phyloP scores from a whole-genome alignment of 371 early-diverging fungal species.

The Globomyces sp. region DNA sequence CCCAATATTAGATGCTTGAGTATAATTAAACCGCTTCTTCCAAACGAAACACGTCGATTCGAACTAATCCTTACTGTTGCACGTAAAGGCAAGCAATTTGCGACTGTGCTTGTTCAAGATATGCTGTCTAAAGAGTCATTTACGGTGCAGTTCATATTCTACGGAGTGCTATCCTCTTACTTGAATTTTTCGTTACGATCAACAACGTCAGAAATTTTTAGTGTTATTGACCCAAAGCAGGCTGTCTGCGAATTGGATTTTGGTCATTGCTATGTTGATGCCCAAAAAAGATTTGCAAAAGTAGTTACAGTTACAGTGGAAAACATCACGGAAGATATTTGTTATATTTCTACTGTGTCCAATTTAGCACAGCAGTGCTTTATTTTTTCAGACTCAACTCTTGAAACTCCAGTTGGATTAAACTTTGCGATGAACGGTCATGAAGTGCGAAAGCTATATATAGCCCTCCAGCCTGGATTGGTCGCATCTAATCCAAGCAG shows the following conservation, averaged over 20 bases:
- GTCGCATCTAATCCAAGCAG: slow-evolving; percentile 21
- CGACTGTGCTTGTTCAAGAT: slow-evolving; percentile 45
- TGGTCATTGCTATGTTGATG: slow-evolving; percentile 80
- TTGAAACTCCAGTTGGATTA: slow-evolving; percentile 45
- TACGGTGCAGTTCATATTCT: slow-evolving; percentile 53
- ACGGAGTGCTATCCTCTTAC: slow-evolving; percentile 60
- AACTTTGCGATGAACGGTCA: slow-evolving; percentile 7
- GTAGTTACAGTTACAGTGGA: slow-evolving; percentile 69
- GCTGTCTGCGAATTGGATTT: slow-evolving; percentile 61
- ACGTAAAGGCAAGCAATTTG: slow-evolving; percentile 55
- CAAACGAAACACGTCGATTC: slow-evolving; percentile 61
- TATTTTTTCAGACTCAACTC: slow-evolving; percentile 69
- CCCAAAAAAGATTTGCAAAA: slow-evolving; percentile 71
- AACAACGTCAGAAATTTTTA: slow-evolving; percentile 8
- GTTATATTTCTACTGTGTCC: slow-evolving; percentile 69
- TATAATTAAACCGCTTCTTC: slow-evolving; percentile 7
- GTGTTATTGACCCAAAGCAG: slow-evolving; percentile 19
- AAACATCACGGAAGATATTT: slow-evolving; percentile 65
- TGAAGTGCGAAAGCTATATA: slow-evolving; percentile 62
- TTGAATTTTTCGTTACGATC: slow-evolving; percentile 61
- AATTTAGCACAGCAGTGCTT: slow-evolving; percentile 80
- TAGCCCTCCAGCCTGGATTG: slow-evolving; percentile 76
- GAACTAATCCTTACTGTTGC: slow-evolving; percentile 55
- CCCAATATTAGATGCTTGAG: too few relatives aligned
- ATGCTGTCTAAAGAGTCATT: slow-evolving; percentile 21